Conservation (phyloP, 192 early-diverging fungal genomes). For the Coemansia sp. region DNA sequence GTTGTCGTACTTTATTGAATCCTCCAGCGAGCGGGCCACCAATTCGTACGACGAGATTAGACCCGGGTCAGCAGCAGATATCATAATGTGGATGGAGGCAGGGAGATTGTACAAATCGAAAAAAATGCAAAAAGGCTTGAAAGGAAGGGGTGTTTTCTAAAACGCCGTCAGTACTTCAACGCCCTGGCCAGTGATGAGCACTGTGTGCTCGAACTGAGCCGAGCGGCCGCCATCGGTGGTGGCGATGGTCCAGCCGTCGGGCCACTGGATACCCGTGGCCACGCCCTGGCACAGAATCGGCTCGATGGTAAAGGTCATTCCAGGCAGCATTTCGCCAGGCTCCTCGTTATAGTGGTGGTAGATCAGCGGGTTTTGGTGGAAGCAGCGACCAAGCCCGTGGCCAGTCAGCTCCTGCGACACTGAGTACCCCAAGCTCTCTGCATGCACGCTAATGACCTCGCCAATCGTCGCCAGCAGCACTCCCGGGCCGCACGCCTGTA, state of each 20-base stretch:
- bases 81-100: slow-evolving; percentile 1
- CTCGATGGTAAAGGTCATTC: slow-evolving; percentile 89
- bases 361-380: slow-evolving; percentile 80
- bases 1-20: slow-evolving; percentile 51
- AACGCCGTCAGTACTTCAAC: slow-evolving; percentile 62
- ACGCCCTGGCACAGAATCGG: slow-evolving; percentile 80
- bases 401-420: slow-evolving; percentile 75
- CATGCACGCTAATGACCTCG: slow-evolving; percentile 55
- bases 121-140: not conserved
- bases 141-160: not conserved
- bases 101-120: not conserved
- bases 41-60: slow-evolving; percentile 49
- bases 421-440: slow-evolving; percentile 52
- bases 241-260: slow-evolving; percentile 81
- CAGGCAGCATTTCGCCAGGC: slow-evolving; percentile 65
- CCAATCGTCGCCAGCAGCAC: slow-evolving; percentile 69
- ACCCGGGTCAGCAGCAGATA: slow-evolving; percentile 17
- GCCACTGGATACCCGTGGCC: slow-evolving; percentile 69
- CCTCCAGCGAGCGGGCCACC: slow-evolving; percentile 39
- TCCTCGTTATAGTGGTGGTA: slow-evolving; percentile 75
- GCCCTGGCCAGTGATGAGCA: slow-evolving; percentile 63
- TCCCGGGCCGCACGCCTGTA: slow-evolving; percentile 70
- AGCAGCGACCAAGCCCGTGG: slow-evolving; percentile 81
- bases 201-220: slow-evolving; percentile 87
- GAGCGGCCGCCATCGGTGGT: slow-evolving; percentile 78